These are phyloP conservation scores for Perkinsus chesapeaki DNA, from an alignment of 169 alveolate species.

Conservation along the genomic window DNA sequence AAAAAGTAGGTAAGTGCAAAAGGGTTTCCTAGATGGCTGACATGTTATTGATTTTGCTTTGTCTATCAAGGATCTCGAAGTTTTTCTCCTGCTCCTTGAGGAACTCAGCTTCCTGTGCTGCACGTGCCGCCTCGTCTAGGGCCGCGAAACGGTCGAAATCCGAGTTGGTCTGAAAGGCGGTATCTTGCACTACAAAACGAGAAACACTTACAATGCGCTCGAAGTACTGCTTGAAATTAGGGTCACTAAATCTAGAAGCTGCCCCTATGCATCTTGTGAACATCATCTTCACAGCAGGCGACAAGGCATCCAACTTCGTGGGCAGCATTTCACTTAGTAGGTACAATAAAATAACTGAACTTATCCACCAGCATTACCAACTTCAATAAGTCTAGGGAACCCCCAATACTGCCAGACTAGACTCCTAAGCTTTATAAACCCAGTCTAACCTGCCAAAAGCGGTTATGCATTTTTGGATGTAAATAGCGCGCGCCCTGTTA, in stretches of 20 bases:
- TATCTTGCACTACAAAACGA: background rate
- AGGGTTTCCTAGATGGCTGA: background rate
- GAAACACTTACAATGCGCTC: background rate
- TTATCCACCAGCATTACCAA: too few relatives aligned
- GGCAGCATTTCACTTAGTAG: background rate
- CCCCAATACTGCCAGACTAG: too few relatives aligned
- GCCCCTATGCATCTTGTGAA: background rate
- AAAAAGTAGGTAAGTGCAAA: background rate
- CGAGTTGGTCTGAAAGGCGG: background rate
- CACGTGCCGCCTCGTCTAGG: background rate
- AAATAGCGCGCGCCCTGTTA: background rate
- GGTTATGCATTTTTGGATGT: background rate
- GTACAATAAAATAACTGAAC: background rate
- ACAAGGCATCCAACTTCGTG: background rate
- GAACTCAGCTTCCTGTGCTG: background rate
- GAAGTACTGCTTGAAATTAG: background rate
- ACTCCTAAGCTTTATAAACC: too few relatives aligned
- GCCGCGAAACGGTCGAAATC: constrained; percentile 1
- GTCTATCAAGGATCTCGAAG: background rate
- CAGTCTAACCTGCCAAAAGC: background rate
- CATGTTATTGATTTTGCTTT: background rate
- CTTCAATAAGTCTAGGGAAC: too few relatives aligned
- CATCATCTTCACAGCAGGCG: background rate
- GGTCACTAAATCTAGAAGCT: background rate
- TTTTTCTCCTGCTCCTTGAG: constrained; percentile 4